Evolutionary conservation across 176 grass and related monocot species (phyloP), one percentile per base, ranked within the genome.

Genomic region (Elymus sibiricus): DNA sequence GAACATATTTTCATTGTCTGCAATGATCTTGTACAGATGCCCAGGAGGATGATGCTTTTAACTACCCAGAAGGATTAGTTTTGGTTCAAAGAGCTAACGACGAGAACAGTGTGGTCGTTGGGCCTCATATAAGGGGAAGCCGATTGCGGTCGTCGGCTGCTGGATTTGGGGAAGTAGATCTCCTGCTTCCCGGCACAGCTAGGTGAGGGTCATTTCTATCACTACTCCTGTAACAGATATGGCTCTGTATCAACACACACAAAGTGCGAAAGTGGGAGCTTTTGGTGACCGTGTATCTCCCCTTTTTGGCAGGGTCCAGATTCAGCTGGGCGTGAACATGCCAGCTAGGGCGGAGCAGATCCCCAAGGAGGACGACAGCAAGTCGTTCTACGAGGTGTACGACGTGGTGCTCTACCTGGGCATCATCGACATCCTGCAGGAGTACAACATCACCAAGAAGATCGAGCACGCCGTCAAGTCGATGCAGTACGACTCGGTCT

Each of bases 361-460:
- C 70, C 81, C 78, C 4, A 81, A 63, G 47, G 86, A 94, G 75
- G 90, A 92, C 0, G 83, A 94, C 63, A 89, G 75, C 47, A 91
- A 99, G 79, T 87, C 88, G 6, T 92, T 91, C 66, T 56, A 85
- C 28, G 88, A 99, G 77, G 90, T 96, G 69, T 99, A 91, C 12
- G 97, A 96, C 12, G 97, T 99, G 5, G 97, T 99, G 79, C 87
- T 99, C 19, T 99, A 99, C 87, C 85, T 99, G 22, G 97, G 97
- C 27, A 99, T 99, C 85, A 99, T 99, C n/a, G 97, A 97, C 84
- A 99, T 99, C 70, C 63, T 99, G 80, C 97, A 99, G 80, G 97
- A 90, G 1, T 99, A 99, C 79, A 93, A 99, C 86, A 96, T 97
- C 83, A 44, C 89, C 8, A 99, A 99, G 87, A 96, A 94, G 82